Evolutionary conservation across 805 yeast genomes (phyloP).

Genomic region (Starmerella floricola): DNA sequence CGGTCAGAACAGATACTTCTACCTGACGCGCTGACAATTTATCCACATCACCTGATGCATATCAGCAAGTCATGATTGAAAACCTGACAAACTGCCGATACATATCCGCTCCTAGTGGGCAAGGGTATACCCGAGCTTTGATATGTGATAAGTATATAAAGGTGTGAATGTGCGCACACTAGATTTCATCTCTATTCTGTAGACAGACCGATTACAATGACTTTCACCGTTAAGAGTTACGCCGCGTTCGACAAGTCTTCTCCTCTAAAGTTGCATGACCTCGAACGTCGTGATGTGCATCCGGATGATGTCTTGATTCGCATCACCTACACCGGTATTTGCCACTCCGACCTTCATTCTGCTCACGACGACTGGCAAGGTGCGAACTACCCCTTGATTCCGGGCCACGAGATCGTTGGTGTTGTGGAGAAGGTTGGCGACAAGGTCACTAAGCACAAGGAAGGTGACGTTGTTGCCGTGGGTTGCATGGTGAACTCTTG

Average conservation of each 20-base stretch:
- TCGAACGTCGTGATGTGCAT: constrained; percentile 17
- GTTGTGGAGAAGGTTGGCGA: constrained; percentile 39
- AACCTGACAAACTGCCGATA: too few species aligned
- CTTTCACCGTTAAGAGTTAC: too few species aligned
- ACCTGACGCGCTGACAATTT: too few species aligned
- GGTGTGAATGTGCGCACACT: too few species aligned
- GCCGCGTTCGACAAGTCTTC: constrained; percentile 7
- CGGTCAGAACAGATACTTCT: too few species aligned
- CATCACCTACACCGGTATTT: constrained; percentile 31
- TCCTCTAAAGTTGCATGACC: constrained; percentile 7
- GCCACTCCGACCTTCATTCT: constrained; percentile 49
- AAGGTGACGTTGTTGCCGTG: constrained; percentile 70
- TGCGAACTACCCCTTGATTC: constrained; percentile 30
- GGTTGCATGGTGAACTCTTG: constrained; percentile 62
- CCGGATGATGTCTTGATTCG: constrained; percentile 28
- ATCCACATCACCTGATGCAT: too few species aligned
- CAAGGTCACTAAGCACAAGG: constrained; percentile 37
- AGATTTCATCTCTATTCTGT: too few species aligned
- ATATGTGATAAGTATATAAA: too few species aligned
- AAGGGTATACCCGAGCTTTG: too few species aligned
- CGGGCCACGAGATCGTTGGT: constrained; percentile 40
- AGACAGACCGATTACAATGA: neutral
- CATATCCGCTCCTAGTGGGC: too few species aligned
- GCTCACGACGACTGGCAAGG: constrained; percentile 41
- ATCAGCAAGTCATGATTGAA: too few species aligned